These are phyloP conservation scores for Dryas alaskensis DNA, from an alignment of 306 rosid species.

Conservation along the genomic window DNA sequence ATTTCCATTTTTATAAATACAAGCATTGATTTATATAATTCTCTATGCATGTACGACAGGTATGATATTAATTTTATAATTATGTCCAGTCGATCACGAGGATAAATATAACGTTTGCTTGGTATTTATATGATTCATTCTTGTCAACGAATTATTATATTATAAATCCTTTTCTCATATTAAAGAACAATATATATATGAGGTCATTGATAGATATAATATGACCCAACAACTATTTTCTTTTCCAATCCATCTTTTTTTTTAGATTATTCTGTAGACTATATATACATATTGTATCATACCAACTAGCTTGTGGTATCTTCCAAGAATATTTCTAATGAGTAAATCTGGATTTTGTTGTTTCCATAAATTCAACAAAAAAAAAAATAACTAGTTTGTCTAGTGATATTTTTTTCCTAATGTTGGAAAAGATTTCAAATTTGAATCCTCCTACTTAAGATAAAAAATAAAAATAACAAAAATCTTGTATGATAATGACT, in stretches of 20 bases:
- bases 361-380: too few species aligned
- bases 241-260: not conserved
- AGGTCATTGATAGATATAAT: not conserved
- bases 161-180: not conserved
- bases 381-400: too few species aligned
- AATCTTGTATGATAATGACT: too few species aligned
- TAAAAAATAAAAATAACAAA: too few species aligned
- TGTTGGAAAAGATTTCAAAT: too few species aligned
- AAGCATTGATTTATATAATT: not conserved
- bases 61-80: not conserved
- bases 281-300: not conserved
- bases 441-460: too few species aligned
- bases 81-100: not conserved
- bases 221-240: not conserved
- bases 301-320: too few species aligned
- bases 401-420: too few species aligned
- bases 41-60: not conserved
- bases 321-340: too few species aligned
- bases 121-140: not conserved
- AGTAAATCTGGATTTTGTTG: too few species aligned
- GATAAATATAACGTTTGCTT: not conserved
- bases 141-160: not conserved
- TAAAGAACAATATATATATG: not conserved
- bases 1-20: not conserved
- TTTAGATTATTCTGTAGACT: not conserved